These are phyloP conservation scores for Leptodermis oblonga DNA, from an alignment of 257 asterid species.

Conservation along the genomic window DNA sequence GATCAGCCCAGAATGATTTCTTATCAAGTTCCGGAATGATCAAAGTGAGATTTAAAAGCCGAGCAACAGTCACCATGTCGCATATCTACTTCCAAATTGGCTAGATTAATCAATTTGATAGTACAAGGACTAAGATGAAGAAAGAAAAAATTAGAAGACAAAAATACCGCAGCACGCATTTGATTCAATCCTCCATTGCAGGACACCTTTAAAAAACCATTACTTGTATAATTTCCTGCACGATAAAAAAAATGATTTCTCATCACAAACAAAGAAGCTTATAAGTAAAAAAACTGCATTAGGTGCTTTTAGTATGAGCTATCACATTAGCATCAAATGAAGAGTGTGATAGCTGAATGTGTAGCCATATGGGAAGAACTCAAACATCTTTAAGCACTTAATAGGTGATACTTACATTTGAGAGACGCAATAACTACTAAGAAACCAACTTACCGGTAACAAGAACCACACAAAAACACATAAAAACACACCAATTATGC, in stretches of 20 bases:
- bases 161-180: constrained; percentile 91
- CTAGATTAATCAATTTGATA: constrained; percentile 19
- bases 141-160: constrained; percentile 11
- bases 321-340: not conserved
- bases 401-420: not conserved
- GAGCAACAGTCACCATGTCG: constrained; percentile 95
- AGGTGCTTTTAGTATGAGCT: not conserved
- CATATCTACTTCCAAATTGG: constrained; percentile 61
- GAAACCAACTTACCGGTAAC: not conserved
- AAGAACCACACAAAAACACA: not conserved
- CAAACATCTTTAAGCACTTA: not conserved
- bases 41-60: constrained; percentile 82
- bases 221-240: constrained; percentile 77
- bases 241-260: constrained; percentile 3
- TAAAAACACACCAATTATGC: not conserved
- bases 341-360: not conserved
- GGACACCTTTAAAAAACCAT: constrained; percentile 78
- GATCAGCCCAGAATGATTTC: constrained; percentile 98
- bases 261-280: not conserved
- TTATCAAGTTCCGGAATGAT: constrained; percentile 96
- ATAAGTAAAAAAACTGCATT: not conserved
- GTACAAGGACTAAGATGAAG: constrained; percentile 1
- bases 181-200: constrained; percentile 98
- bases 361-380: not conserved
- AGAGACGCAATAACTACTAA: not conserved